Base-by-base conservation (phyloP, 768 basidiomycete species). In the Tubosaeta sp. region DNA sequence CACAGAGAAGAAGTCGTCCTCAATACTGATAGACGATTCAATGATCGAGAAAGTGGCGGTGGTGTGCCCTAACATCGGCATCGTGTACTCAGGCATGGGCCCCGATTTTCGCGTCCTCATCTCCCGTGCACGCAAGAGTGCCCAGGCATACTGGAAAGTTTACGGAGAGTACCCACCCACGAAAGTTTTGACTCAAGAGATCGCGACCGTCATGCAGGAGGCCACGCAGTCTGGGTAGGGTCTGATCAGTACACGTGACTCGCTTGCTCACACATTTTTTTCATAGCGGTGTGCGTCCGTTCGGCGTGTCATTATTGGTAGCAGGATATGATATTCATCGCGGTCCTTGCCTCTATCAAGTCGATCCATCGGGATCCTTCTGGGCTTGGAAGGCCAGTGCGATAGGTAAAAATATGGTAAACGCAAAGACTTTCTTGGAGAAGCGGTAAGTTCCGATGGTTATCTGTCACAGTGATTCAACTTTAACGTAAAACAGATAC, bases 331-430 rank as follows among this genome's bases (percentile, higher is more conserved):
- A 99, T 68, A 76, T 77, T 61, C 86, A 87, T 66, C 86, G 92
- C n/a, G 96, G 96, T 21, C 92, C 94, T 56, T 87, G 85, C n/a
- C 78, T 99, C 58, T 98, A 96, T 73, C 96, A 99, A 70, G 94
- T 99, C 38, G 96, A 99, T 73, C 96, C 96, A 35, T 96, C 94
- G 32, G 96, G 96, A 48, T 93, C 92, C 29, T 99, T 91, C 74
- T 99, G 96, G 96, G 95, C 96, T 27, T 99, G 96, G 96, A 99
- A 99, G 69, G 96, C 96, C 8, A 95, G 93, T 66, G 96, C 96
- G 11, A 99, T 98, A 61, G 96, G 96, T 35, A 99, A 99, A 76
- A 98, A 98, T 72, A 97, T 98, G 93, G 84, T 94, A 41, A 99
- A 99, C 62, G 96, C 94, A 31, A 99, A 99, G 73, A 99, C 96